Base-by-base conservation (phyloP, 164 flowering plant genomes). In the Tetracentron sinense region DNA sequence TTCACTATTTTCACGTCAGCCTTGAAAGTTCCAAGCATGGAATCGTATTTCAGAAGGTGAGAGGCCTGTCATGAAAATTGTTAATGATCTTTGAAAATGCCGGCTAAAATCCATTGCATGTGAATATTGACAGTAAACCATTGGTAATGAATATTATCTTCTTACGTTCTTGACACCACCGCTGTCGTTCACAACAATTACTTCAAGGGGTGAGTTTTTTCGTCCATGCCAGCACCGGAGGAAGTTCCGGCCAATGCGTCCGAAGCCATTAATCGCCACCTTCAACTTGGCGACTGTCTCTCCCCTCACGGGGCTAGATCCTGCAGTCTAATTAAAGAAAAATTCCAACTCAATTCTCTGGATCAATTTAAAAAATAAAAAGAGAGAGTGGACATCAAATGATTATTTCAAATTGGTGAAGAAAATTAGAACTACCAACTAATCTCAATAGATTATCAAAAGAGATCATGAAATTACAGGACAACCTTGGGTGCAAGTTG, bases 181-280 rank as follows among this genome's bases (percentile, higher is more conserved):
- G 27, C 96, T 89, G 91, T 94, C 96, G 48, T 94, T 94, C 69
- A 94, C 89, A 7, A 89, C 91, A 21, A 90, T 54, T 2, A 90
- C 97, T 0, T 90, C 96, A 0, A 94, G 84, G 57, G 96, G 97
- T 3, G 98, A 90, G 78, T 90, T 65, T 64, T 86, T 82, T 56
- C 96, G 82, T 29, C 97, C 96, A 65, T 93, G 98, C 98, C 98
- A 93, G 80, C 98, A 93, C 11, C 98, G 83, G 56, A 93, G 97
- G 83, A 93, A 93, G 79, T 93, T 93, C 76, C 98, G 75, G 7
- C 97, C 98, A 65, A 94, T 90, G 53, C 96, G 88, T 60, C 96
- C 96, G 23, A 89, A 89, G 52, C 98, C 95, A 46, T 94, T 90
- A 74, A 90, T 89, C 5, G 98, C 97, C 42, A 89, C 96, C 86